A percentile compares a stretch with the other conserved stretches of the same genome.
These are phyloP conservation scores for Zygosaccharomyces pseudobailii DNA, from an alignment of 1,139 yeast species.

Conservation along the genomic window DNA sequence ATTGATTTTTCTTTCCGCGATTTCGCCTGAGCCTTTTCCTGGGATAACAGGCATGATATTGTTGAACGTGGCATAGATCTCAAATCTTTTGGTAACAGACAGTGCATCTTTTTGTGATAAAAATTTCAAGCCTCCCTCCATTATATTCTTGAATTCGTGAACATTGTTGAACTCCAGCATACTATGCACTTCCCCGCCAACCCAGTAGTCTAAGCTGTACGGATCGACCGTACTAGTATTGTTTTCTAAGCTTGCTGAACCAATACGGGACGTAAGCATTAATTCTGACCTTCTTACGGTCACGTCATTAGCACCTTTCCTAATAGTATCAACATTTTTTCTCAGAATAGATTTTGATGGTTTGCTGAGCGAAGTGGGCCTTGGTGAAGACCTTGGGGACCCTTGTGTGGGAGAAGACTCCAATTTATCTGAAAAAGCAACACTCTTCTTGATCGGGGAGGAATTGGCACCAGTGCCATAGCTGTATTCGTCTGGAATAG, in stretches of 20 bases:
- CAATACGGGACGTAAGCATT: not conserved
- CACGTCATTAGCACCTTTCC: conserved; percentile 4
- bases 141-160: conserved; percentile 21
- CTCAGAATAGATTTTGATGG: conserved; percentile 29
- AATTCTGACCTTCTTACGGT: not conserved
- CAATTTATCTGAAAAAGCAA: conserved; percentile 30
- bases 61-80: conserved; percentile 59
- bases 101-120: conserved; percentile 8
- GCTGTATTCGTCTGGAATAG: not conserved
- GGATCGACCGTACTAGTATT: conserved; percentile 11
- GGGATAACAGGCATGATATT: conserved; percentile 23
- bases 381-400: conserved; percentile 24
- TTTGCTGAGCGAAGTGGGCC: conserved; percentile 15
- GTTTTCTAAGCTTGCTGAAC: not conserved
- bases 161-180: conserved; percentile 17
- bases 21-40: conserved; percentile 17
- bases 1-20: conserved; percentile 37
- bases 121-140: conserved; percentile 27
- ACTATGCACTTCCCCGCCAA: conserved; percentile 29
- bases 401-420: conserved; percentile 24
- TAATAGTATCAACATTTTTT: conserved; percentile 7
- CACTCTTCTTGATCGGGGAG: conserved; percentile 27
- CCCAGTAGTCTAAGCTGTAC: conserved; percentile 25
- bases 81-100: conserved; percentile 42
- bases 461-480: not conserved